Conservation (phyloP, 1,139 yeast species). For the Magnusiomyces ingens region DNA sequence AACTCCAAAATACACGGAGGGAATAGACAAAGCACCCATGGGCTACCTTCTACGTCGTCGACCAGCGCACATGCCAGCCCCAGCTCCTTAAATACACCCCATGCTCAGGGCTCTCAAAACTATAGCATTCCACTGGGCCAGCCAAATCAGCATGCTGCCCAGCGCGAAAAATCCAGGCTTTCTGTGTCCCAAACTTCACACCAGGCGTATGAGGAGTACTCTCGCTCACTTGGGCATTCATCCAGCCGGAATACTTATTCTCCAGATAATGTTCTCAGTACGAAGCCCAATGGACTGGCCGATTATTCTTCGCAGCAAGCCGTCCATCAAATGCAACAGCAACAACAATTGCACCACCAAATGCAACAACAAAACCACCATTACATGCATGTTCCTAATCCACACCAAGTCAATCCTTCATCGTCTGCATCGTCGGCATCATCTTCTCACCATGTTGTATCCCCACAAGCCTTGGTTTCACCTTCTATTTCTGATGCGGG, state of each 20-base stretch:
- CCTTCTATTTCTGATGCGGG: conserved; percentile 10
- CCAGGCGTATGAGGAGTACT: not conserved
- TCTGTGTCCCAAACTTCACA: not conserved
- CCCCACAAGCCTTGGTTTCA: conserved; percentile 14
- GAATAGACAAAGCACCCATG: not conserved
- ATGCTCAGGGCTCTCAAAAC: too few species aligned
- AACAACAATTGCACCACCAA: not conserved
- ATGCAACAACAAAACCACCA: not conserved
- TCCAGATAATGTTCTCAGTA: not conserved
- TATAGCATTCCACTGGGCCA: too few species aligned
- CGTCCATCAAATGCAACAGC: not conserved
- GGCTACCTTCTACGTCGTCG: too few species aligned
- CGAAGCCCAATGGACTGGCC: not conserved
- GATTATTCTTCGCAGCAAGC: not conserved
- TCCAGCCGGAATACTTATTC: not conserved
- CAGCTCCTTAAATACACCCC: too few species aligned
- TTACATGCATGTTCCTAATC: not conserved
- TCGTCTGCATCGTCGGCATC: not conserved
- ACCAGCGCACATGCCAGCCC: too few species aligned
- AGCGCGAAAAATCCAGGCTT: not conserved
- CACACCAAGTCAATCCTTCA: not conserved
- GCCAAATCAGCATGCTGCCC: not conserved
- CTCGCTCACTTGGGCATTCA: not conserved
- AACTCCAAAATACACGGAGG: not conserved
- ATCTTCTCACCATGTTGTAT: not conserved